Evolutionary conservation across 169 alveolate genomes (phyloP).

Genomic region (Perkinsus marinus): DNA sequence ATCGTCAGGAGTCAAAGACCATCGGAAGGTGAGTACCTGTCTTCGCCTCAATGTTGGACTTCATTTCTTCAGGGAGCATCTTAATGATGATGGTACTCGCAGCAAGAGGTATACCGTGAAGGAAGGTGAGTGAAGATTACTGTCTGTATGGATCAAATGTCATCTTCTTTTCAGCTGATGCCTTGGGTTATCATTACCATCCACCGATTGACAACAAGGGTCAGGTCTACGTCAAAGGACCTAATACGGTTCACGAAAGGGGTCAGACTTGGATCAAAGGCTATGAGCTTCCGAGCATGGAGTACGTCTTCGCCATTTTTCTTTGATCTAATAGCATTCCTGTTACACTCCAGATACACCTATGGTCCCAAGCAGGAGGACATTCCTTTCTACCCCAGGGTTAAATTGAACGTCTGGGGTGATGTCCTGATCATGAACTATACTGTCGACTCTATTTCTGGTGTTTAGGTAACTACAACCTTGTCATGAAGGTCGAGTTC

Average conservation of each 20-base stretch:
- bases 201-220: background rate
- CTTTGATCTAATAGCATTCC: background rate
- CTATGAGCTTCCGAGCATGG: background rate
- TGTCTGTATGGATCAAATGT: no score
- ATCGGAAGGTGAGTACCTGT: background rate
- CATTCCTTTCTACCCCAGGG: slow-evolving; percentile 26
- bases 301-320: background rate
- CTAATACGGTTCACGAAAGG: background rate
- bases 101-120: background rate
- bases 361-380: slow-evolving; percentile 10
- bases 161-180: background rate
- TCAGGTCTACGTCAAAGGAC: background rate
- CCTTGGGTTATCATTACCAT: background rate
- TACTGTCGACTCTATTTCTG: background rate
- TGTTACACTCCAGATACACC: background rate
- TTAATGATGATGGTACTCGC: background rate
- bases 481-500: slow-evolving; percentile 57
- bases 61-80: background rate
- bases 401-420: slow-evolving; percentile 16
- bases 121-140: background rate
- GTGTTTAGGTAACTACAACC: slow-evolving; percentile 26
- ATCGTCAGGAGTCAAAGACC: background rate
- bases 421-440: no score
- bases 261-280: background rate
- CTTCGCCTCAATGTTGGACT: background rate